Conservation (phyloP, 768 basidiomycete species). For the Dendrothele bispora region DNA sequence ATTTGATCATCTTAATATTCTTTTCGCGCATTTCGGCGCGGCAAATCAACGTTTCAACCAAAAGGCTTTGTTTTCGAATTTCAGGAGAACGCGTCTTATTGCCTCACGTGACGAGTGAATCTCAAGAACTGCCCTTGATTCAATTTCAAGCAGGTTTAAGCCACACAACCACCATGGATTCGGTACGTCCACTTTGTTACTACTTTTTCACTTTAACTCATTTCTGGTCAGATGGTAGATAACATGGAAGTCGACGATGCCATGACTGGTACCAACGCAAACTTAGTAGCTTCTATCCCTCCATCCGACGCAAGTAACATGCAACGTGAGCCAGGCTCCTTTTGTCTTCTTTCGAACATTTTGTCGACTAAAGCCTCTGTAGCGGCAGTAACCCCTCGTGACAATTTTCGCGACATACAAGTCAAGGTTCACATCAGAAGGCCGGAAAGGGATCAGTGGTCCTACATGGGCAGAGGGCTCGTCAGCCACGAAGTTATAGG, state of each 20-base stretch:
- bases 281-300: slow-evolving; percentile 11
- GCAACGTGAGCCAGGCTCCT: slow-evolving; percentile 9
- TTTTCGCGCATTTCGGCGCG: no score
- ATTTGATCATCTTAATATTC: no score
- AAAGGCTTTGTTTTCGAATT: no score
- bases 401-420: slow-evolving; percentile 72
- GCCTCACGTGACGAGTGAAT: no score
- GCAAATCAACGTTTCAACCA: no score
- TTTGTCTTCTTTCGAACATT: slow-evolving; percentile 1
- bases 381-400: slow-evolving; percentile 37
- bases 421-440: slow-evolving; percentile 84
- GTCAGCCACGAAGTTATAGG: slow-evolving; percentile 75
- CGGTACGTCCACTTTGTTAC: background rate
- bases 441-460: slow-evolving; percentile 76
- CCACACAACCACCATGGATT: background rate
- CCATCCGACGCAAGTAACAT: slow-evolving; percentile 17
- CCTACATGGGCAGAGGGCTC: slow-evolving; percentile 75
- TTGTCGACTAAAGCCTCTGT: slow-evolving; percentile 7
- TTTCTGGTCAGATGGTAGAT: slow-evolving; percentile 32
- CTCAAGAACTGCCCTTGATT: no score
- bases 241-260: slow-evolving; percentile 46
- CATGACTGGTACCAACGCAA: slow-evolving; percentile 19
- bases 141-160: no score
- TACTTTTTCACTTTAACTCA: background rate
- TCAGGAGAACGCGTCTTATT: no score